phyloP scores from a whole-genome alignment of 805 yeast genomes.

The Lipomyces spencermartinsiae region DNA sequence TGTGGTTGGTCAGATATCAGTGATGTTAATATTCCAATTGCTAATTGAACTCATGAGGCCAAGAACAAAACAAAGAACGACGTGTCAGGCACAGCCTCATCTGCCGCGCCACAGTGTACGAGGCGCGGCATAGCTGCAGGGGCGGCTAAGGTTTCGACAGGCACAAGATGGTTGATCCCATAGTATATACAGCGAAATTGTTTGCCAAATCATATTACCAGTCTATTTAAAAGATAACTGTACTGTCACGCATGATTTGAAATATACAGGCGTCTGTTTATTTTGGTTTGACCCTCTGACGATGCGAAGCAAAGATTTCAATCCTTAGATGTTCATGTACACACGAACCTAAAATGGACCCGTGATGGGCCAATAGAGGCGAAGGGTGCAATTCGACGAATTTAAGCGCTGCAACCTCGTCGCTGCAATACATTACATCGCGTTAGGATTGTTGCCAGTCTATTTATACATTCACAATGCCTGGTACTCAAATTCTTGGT shows the following conservation, averaged over 20 bases:
- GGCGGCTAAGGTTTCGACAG: neutral
- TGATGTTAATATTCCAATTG: neutral
- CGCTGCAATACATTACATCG: neutral
- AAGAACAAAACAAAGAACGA: neutral
- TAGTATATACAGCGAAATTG: neutral
- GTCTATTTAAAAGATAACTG: neutral
- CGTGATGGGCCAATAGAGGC: neutral
- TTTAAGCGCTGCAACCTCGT: neutral
- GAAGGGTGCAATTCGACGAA: no score
- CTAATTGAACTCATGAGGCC: neutral
- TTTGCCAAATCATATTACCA: neutral
- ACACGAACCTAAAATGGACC: neutral
- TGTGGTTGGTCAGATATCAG: neutral
- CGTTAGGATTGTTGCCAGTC: neutral
- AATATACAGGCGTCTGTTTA: neutral
- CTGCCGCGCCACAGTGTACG: no score
- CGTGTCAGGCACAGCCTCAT: neutral
- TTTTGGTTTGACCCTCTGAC: neutral
- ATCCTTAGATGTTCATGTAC: neutral
- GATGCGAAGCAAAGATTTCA: neutral
- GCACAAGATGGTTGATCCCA: neutral
- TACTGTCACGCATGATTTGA: neutral
- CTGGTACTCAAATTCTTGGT: slow-evolving; percentile 17
- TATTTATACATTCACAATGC: neutral
- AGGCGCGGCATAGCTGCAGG: neutral